Percentiles rank a stretch among this genome's conserved stretches.
Evolutionary conservation across 352 stramenopile genomes (phyloP).

Genomic region (Pythium guiyangense): DNA sequence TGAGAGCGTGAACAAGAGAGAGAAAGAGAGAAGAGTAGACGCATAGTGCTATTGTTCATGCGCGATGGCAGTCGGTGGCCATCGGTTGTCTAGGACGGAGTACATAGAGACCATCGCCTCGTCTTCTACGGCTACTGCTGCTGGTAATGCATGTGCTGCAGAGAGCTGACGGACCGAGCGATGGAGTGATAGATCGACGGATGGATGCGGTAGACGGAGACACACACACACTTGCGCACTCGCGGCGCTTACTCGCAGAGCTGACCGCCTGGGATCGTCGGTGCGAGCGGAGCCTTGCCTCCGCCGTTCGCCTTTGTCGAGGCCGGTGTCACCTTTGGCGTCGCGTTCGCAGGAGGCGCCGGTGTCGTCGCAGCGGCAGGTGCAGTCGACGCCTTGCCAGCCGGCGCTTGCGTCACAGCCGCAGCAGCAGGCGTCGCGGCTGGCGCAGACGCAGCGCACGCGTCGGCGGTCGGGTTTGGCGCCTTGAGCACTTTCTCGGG

Average conservation of each 20-base stretch:
- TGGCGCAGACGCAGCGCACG: slow-evolving; percentile 23
- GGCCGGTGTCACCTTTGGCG: slow-evolving; percentile 11
- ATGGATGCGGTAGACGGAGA: neutral
- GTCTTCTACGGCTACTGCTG: too few species aligned
- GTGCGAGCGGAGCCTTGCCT: neutral
- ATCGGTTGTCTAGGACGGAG: neutral
- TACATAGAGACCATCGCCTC: neutral
- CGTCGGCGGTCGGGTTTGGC: slow-evolving; percentile 25
- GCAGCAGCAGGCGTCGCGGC: slow-evolving; percentile 14
- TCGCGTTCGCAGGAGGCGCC: slow-evolving; percentile 12
- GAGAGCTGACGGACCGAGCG: too few species aligned
- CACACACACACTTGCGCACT: neutral
- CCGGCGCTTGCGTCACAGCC: slow-evolving; percentile 6
- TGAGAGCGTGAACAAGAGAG: neutral
- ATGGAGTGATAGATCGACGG: too few species aligned
- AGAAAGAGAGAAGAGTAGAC: neutral
- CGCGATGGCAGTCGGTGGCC: neutral
- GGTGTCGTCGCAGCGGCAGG: slow-evolving; percentile 16
- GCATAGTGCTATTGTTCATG: neutral
- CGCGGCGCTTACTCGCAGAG: slow-evolving; percentile 14
- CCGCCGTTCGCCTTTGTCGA: slow-evolving; percentile 3
- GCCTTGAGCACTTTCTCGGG: slow-evolving; percentile 33
- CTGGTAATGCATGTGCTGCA: too few species aligned
- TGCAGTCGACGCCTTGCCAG: slow-evolving; percentile 10
- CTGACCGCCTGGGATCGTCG: slow-evolving; percentile 10